These are phyloP conservation scores for Opeltia flavorubescens DNA, from an alignment of 495 filamentous ascomycete species.

Conservation along the genomic window DNA sequence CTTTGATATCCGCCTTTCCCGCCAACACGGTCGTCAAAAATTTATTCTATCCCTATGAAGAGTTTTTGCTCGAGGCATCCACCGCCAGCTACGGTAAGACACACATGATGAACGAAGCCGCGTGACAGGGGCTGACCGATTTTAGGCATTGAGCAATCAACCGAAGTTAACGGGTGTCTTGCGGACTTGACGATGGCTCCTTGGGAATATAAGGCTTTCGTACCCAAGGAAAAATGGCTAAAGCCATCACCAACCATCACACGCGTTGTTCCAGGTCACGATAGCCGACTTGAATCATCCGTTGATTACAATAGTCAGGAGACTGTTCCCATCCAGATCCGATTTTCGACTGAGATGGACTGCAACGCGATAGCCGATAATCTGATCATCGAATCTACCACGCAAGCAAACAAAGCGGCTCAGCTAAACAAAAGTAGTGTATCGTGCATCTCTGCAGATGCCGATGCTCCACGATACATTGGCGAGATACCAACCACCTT, in stretches of 20 bases:
- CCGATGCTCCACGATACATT: constrained; percentile 23
- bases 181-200: constrained; percentile 6
- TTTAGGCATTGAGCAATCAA: constrained; percentile 9
- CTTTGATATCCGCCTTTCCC: constrained; percentile 29
- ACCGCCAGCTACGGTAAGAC: constrained; percentile 13
- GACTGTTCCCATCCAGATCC: constrained; percentile 29
- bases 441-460: constrained; percentile 13
- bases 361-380: constrained; percentile 33
- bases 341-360: constrained; percentile 43
- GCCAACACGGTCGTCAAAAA: constrained; percentile 32
- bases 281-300: constrained; percentile 12
- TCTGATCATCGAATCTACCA: constrained; percentile 32
- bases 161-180: constrained; percentile 14
- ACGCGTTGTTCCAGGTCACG: constrained; percentile 15
- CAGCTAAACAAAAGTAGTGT: constrained; percentile 18
- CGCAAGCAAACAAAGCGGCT: constrained; percentile 15
- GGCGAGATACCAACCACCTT: constrained; percentile 18
- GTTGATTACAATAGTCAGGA: constrained; percentile 14
- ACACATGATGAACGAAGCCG: not conserved
- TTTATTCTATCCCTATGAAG: constrained; percentile 38
- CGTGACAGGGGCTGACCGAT: not conserved
- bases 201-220: constrained; percentile 15
- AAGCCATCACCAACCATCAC: constrained; percentile 14
- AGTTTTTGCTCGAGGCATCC: constrained; percentile 22
- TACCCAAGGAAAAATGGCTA: constrained; percentile 13